phyloP scores from a whole-genome alignment of 306 rosid species.

The Calophaca sinica region DNA sequence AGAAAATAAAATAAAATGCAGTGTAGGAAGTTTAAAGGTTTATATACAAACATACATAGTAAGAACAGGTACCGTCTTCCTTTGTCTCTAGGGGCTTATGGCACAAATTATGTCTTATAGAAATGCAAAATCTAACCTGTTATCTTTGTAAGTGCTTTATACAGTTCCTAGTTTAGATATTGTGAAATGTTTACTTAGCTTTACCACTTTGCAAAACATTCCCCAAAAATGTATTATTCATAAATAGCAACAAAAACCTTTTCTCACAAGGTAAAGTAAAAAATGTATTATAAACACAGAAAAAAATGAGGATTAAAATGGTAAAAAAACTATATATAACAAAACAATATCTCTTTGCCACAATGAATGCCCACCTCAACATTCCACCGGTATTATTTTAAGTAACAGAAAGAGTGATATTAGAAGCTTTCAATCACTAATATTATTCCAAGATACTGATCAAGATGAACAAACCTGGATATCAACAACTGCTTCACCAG shows the following conservation, averaged over 20 bases:
- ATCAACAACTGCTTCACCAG: conserved; percentile 95
- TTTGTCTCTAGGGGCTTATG: not conserved
- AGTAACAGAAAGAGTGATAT: not conserved
- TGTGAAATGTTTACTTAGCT: not conserved
- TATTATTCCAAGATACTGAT: conserved; percentile 17
- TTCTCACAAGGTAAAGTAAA: not conserved
- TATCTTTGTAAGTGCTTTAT: conserved; percentile 3
- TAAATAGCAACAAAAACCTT: not conserved
- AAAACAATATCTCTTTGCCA: conserved; percentile 4
- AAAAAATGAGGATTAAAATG: not conserved
- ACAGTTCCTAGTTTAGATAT: conserved; percentile 2
- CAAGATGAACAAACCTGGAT: conserved; percentile 75
- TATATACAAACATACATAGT: not conserved
- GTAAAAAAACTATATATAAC: not conserved
- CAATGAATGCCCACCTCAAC: conserved; percentile 4
- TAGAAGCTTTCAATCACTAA: conserved; percentile 1
- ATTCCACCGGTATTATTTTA: not conserved
- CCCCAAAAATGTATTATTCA: conserved; percentile 5
- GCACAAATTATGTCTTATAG: not conserved
- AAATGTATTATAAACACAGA: not conserved
- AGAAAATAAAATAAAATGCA: not conserved
- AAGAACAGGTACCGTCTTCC: not conserved
- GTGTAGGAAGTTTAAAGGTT: not conserved
- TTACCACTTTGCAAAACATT: not conserved
- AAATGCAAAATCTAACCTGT: not conserved